Evolutionary conservation across 2,329 filamentous ascomycete species (phyloP), one percentile per base, ranked within the genome.

Genomic region (Aspergillus niger): DNA sequence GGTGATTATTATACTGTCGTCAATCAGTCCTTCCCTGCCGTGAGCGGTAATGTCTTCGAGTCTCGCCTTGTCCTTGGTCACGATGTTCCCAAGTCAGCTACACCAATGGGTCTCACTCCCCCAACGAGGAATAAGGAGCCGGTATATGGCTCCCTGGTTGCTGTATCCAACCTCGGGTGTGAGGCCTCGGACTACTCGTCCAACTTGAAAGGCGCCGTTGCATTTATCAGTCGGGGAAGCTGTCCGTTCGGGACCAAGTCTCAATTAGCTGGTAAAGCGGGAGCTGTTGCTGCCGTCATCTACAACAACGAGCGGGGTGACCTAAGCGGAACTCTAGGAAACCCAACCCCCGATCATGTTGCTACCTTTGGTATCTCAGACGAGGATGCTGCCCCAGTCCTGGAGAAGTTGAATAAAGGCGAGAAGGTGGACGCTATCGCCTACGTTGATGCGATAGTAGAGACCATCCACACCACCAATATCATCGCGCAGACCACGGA

Each of bases 181-280:
- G 72, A 84, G 10, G 74, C 78, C 65, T 79, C 81, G 7, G 89
- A 92, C 73, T 93, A 86, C 70, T 85, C 89, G 1, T 53, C 57
- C 2, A 73, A 77, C 1, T 77, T 89, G 4, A 72, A 78, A 5
- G 89, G 86, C 56, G 85, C 85, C 55, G 88, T 95, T 63, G 90
- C 89, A 5, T 80, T 94, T 53, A 84, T 94, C 63, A 80, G 82
- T 26, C 86, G 91, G 58, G 91, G 91, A 55, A 80, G 75, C 1
- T 94, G 91, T 73, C 69, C 86, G 3, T 94, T 93, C 66, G 89
- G 89, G 10, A 77, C 81, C 63, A 94, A 95, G 78, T 89, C 88
- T 2, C 83, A 82, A 58, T 79, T 85, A 13, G 90, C 91, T 7
- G 89, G 89, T 30, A 82, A 80, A 58, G 88, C 89, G 1, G 90